Evolutionary conservation across 352 stramenopile genomes (phyloP), one percentile per base, ranked within the genome.

Genomic region (Phytophthora foliorum): DNA sequence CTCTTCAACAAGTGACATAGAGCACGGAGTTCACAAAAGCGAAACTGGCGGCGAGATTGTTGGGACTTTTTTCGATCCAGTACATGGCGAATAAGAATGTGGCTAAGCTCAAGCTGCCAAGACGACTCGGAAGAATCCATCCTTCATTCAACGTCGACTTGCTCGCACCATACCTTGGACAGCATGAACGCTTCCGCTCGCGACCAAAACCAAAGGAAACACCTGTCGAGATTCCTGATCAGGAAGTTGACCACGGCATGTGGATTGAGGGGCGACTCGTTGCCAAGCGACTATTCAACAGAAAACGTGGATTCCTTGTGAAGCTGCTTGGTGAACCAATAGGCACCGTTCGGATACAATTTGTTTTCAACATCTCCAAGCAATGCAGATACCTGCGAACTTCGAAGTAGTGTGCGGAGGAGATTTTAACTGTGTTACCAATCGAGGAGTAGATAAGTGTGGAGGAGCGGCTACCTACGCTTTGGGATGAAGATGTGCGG

Each of bases 11-110:
- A 22, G 48, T 54, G 27, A 10, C 48, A 6, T 14, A 54, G 6
- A 54, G 14, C 25, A 54, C 27, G 13, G 48, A 54, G 17, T 27
- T 54, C 8, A 41, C 48, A 27, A 54, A 54, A 25, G 48, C 48
- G 9, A 54, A 54, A 5, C 17, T 51, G 21, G 25, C 48, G 11
- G 48, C 48, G 5, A 2, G 25, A 29, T 29, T 41, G 7, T 2
- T 38, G 31, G 48, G 48, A 22, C 48, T 27, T 25, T 54, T 54
- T 34, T 1, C 48, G 13, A 54, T 54, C 4, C 27, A 54, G 14
- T 54, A 41, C 48, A 39, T 54, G 48, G 25, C 42, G 16, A 54
- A 54, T 16, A 16, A 39, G 27, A 54, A 54, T 27, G 48, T 54
- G 14, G 48, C 48, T 14, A 36, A 27, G 22, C 25, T 39, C 8